Evolutionary conservation across 2,329 filamentous ascomycete genomes (phyloP), one percentile per base, ranked within the genome.

Genomic region (Leptographium wingfieldii): DNA sequence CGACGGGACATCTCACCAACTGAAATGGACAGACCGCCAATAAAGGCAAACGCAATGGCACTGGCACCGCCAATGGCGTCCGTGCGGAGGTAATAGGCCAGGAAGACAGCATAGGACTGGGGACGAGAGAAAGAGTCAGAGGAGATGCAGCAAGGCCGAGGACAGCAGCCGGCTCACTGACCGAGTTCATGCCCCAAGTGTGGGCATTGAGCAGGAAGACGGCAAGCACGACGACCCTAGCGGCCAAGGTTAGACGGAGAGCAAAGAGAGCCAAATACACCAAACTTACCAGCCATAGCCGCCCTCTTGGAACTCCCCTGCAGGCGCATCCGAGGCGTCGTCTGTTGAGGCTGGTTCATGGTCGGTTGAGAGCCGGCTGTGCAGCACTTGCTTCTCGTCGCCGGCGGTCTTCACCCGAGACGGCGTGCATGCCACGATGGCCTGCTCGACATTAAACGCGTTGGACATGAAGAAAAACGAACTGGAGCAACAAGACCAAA

Each of bases 161-260:
- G 5, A 16, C 22, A 35, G 22, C 12, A 40, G 19, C 22, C 22
- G 3, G 16, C 27, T 14, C 48, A 66, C 78, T 60, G 65, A 82
- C 80, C 60, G 80, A 83, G 69, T 90, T 90, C 62, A 90, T 73
- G 9, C 87, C 87, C 87, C 87, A 90, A 1, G 86, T 89, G 68
- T 90, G 86, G 9, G 78, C 82, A 67, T 87, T 88, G 60, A 87
- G 78, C 63, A 82, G 70, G 57, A 79, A 76, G 63, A 78, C 73
- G 48, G 75, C 77, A 3, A 73, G 66, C n/a, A 82, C 78, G 59
- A 83, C 82, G 27, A 83, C 76, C 75, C 74, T 76, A 57, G 12
- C 2, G 16, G 46, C 10, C 10, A 5, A 40, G 19, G 27, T 10
- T 5, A 49, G 4, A 49, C 27, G 27, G 22, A 31, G 11, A 29